These are phyloP conservation scores for Scorias spongiosa DNA, from an alignment of 2,329 filamentous ascomycete genomes.

Conservation along the genomic window DNA sequence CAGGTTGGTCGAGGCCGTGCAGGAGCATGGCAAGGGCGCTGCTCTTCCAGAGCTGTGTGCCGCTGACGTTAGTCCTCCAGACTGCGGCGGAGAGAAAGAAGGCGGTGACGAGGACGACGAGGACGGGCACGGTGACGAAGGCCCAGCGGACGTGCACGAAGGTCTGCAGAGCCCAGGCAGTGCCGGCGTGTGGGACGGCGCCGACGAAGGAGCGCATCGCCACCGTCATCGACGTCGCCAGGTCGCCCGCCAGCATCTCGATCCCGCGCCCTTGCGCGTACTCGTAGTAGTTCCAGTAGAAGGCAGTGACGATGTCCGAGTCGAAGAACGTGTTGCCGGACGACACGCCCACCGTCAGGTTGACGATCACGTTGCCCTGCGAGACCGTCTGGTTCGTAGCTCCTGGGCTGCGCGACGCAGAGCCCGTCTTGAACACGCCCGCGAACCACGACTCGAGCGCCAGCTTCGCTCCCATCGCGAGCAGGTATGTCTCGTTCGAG, in stretches of 20 bases:
- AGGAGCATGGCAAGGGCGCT: conserved; percentile 23
- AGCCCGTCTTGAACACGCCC: conserved; percentile 4
- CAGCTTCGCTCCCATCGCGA: conserved; percentile 4
- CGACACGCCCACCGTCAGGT: conserved; percentile 7
- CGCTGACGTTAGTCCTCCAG: conserved; percentile 11
- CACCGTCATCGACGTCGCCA: conserved; percentile 22
- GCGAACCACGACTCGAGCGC: conserved; percentile 4
- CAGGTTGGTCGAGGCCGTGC: conserved; percentile 20
- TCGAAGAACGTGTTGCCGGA: conserved; percentile 5
- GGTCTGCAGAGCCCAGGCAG: conserved; percentile 15
- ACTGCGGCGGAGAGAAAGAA: conserved; percentile 18
- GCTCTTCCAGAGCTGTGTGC: conserved; percentile 22
- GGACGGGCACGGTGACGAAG: conserved; percentile 20
- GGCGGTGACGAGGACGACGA: conserved; percentile 17
- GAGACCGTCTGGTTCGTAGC: neutral
- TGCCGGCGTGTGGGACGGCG: conserved; percentile 15
- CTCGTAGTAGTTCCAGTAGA: conserved; percentile 28
- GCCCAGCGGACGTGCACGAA: conserved; percentile 24
- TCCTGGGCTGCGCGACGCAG: conserved; percentile 2
- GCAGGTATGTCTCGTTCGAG: conserved; percentile 2
- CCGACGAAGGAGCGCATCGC: conserved; percentile 18
- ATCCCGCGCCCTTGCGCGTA: conserved; percentile 16
- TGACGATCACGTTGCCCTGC: conserved; percentile 4
- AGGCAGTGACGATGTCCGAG: conserved; percentile 24
- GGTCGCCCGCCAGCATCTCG: conserved; percentile 22